Percentiles rank a stretch among this genome's conserved stretches.
Evolutionary conservation across 2,329 filamentous ascomycete species (phyloP).

Genomic region (Chlorencoelia australis): DNA sequence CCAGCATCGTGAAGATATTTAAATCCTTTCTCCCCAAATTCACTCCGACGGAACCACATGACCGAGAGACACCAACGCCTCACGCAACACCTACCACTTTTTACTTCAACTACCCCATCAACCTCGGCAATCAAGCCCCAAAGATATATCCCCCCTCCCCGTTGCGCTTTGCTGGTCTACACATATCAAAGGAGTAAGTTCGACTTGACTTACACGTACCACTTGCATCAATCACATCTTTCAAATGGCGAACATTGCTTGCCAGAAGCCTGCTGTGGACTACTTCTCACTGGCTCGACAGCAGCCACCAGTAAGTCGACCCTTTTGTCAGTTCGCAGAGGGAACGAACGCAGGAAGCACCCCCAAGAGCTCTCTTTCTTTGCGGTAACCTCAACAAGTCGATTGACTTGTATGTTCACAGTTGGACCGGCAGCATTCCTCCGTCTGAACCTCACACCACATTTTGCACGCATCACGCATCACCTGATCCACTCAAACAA

Average conservation of each 20-base stretch:
- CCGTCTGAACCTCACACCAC: too few relatives aligned
- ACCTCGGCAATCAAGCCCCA: constrained; percentile 3
- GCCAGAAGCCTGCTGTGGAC: constrained; percentile 13
- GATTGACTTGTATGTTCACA: too few relatives aligned
- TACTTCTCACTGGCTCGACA: constrained; percentile 13
- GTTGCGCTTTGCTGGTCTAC: background rate
- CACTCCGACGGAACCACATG: constrained; percentile 4
- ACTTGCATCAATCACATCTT: background rate
- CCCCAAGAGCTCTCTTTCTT: background rate
- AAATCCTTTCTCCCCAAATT: constrained; percentile 4
- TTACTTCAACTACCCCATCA: background rate
- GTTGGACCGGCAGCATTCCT: too few relatives aligned
- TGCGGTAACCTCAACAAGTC: too few relatives aligned
- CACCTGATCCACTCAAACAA: constrained; percentile 2
- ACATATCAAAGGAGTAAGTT: constrained; percentile 5
- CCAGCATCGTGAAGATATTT: too few relatives aligned
- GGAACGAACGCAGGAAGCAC: too few relatives aligned
- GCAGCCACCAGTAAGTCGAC: constrained; percentile 14
- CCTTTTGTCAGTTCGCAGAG: background rate
- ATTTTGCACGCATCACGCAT: too few relatives aligned
- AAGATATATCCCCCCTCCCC: background rate
- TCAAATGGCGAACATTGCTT: constrained; percentile 12
- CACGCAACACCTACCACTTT: constrained; percentile 3
- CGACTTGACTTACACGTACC: constrained; percentile 4
- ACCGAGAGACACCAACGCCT: constrained; percentile 4